Base-by-base conservation (phyloP, 2,329 filamentous ascomycete species). In the Trichoderma asperellum region DNA sequence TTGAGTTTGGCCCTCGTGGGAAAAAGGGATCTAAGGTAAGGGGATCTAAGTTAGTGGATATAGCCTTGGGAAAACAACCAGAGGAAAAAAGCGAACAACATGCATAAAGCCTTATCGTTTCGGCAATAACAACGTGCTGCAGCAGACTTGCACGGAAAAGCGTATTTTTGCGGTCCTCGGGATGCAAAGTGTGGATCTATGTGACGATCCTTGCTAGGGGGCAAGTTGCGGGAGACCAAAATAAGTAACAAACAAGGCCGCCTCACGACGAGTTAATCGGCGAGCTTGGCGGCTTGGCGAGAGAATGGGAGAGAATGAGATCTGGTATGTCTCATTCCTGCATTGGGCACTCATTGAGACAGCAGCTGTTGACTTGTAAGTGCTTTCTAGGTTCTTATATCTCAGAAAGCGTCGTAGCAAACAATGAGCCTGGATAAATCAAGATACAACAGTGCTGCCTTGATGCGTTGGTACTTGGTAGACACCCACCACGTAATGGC, bases 81-180 rank as follows among this genome's bases (percentile, higher is more conserved):
- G 35, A 49, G 27, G 60, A 61, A 27, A 62, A 68, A 55, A 55
- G 43, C 43, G 61, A 47, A 47, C 66, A 47, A 56, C 66, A 52
- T 68, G 57, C 66, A 68, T 68, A 68, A 62, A 40, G 63, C 63
- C 40, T 49, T 49, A 64, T 58, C 53, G 63, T 47, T 47, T 66
- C 24, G 53, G 62, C 10, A 14, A 57, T 53, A 55, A 55, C 21
- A 40, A 29, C 55, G 21, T 35, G 37, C 37, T 57, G 62, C 27
- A 11, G 52, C 21, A 66, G 62, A 58, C 63, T 49, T 43, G 37
- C 5, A 64, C 52, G 11, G 49, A 16, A 37, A 47, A 32, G 61
- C 52, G 53, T 47, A 49, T 57, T 65, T 43, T 34, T 43, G 62
- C 62, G n/a, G 53, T 7, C 59, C 27, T 34, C 55, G 21, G 27